Conservation (phyloP, 805 yeast genomes). For the Metschnikowia hibisci region DNA sequence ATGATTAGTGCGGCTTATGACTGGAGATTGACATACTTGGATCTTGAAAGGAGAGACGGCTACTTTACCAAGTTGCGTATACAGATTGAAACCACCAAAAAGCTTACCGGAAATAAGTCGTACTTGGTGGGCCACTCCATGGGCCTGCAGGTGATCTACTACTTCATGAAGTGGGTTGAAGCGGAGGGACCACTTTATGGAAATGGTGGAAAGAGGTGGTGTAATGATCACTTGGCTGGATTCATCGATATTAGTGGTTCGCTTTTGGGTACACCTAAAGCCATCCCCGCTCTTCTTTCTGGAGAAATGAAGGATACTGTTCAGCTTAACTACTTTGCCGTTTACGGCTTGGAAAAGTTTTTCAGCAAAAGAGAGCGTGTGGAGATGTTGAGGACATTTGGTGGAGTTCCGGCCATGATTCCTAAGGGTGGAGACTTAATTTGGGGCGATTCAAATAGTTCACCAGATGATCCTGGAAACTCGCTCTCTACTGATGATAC, state of each 20-base stretch:
- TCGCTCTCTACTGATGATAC: constrained; percentile 20
- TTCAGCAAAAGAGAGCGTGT: constrained; percentile 86
- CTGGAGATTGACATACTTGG: constrained; percentile 90
- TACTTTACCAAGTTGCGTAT: constrained; percentile 75
- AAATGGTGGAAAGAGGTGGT: constrained; percentile 90
- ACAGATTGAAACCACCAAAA: constrained; percentile 61
- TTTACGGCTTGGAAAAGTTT: constrained; percentile 90
- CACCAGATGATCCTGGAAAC: constrained; percentile 67
- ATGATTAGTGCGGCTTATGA: constrained; percentile 93
- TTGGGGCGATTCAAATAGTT: constrained; percentile 72
- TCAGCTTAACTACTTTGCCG: constrained; percentile 86
- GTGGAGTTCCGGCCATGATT: constrained; percentile 93
- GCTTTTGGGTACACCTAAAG: constrained; percentile 90
- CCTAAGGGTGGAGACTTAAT: constrained; percentile 91
- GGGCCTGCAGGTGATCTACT: constrained; percentile 90
- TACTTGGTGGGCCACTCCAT: constrained; percentile 89
- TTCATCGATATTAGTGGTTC: constrained; percentile 87
- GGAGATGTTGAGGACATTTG: constrained; percentile 80
- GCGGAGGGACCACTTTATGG: constrained; percentile 79
- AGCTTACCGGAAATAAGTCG: constrained; percentile 57
- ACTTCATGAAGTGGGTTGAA: constrained; percentile 95
- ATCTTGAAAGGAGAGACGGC: constrained; percentile 80
- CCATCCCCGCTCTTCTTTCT: constrained; percentile 84
- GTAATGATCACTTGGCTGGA: constrained; percentile 76
- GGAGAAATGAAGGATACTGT: constrained; percentile 99